Percentiles rank a stretch among this genome's conserved stretches.
Evolutionary conservation across 176 grass and related monocot species (phyloP).

Genomic region (Avena sativa): DNA sequence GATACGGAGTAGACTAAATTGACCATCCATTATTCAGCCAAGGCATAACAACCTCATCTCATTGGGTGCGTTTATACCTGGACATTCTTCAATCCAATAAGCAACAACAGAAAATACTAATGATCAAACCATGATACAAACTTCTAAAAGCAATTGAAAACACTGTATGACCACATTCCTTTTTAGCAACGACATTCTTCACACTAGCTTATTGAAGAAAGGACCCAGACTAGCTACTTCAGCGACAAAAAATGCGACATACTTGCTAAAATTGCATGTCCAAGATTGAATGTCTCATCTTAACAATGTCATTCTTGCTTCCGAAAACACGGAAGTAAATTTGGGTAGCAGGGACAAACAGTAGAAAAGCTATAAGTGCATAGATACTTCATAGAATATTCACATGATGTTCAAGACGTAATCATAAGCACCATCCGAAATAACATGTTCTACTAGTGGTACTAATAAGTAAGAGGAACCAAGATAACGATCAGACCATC

Average conservation of each 20-base stretch:
- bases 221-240: not conserved
- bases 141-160: not conserved
- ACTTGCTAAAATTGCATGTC: not conserved
- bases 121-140: not conserved
- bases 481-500: constrained; percentile 6
- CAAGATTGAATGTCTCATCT: not conserved
- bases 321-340: not conserved
- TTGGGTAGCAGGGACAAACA: not conserved
- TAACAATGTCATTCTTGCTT: not conserved
- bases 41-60: too few species aligned
- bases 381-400: not conserved
- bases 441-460: not conserved
- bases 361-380: not conserved
- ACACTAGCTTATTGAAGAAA: not conserved
- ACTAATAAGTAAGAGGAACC: not conserved
- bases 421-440: not conserved
- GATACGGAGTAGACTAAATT: too few species aligned
- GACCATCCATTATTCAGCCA: too few species aligned
- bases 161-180: not conserved
- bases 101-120: not conserved
- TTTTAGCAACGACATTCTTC: not conserved
- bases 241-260: not conserved
- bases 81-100: too few species aligned
- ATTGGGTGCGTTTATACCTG: too few species aligned
- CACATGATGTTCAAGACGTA: not conserved